Conservation (phyloP, 192 early-diverging fungal genomes). For the Coemansia sp. region DNA sequence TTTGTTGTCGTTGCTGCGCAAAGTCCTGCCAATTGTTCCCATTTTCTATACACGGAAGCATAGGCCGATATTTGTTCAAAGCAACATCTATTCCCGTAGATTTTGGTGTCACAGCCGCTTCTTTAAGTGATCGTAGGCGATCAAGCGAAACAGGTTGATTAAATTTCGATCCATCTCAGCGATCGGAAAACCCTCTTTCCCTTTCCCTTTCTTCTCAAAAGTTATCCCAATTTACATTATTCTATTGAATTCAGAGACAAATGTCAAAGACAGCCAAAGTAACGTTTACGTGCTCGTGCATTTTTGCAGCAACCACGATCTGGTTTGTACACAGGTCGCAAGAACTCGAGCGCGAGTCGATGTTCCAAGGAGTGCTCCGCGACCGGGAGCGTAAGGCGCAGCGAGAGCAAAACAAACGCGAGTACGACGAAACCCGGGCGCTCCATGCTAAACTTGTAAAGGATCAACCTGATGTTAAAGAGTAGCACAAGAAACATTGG, state of each 20-base stretch:
- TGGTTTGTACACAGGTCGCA: constrained; percentile 52
- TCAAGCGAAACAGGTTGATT: too few relatives aligned
- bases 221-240: neutral
- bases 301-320: constrained; percentile 45
- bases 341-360: constrained; percentile 37
- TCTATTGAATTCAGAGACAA: constrained; percentile 1
- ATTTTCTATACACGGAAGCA: too few relatives aligned
- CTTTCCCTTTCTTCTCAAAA: constrained; percentile 1
- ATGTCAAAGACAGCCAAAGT: constrained; percentile 53
- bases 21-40: too few relatives aligned
- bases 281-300: constrained; percentile 46
- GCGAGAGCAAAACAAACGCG: constrained; percentile 48
- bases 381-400: constrained; percentile 45
- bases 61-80: too few relatives aligned
- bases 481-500: too few relatives aligned
- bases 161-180: too few relatives aligned
- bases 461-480: constrained; percentile 27
- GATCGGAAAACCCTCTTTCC: too few relatives aligned
- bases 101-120: too few relatives aligned
- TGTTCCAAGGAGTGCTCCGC: constrained; percentile 53
- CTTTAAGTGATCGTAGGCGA: too few relatives aligned
- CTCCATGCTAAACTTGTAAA: constrained; percentile 43
- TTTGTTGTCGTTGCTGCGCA: too few relatives aligned
- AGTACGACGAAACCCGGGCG: constrained; percentile 46
- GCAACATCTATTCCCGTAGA: too few relatives aligned